Percentiles rank a stretch among this genome's conserved stretches.
Conservation (phyloP, 169 alveolate genomes). For the Amoebophrya sp. region DNA sequence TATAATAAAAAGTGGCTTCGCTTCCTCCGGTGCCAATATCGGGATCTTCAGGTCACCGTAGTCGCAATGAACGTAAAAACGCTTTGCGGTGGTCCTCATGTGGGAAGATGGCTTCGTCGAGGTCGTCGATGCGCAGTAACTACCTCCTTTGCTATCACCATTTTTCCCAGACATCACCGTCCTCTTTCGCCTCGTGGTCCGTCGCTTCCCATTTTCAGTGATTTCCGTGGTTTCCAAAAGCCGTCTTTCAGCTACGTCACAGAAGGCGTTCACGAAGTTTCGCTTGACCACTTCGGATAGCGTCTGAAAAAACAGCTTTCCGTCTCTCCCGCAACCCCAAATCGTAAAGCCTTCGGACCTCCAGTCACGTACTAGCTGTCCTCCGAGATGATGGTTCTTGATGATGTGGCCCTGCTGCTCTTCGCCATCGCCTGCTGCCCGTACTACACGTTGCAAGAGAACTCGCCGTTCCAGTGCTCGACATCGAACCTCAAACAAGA, state of each 20-base stretch:
- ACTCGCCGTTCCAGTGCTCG: too few species aligned
- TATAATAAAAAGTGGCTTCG: not conserved
- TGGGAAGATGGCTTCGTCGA: too few species aligned
- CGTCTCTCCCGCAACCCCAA: not conserved
- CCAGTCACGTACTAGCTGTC: not conserved
- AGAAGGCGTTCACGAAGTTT: not conserved
- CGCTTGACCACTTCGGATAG: not conserved
- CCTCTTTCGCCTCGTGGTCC: not conserved
- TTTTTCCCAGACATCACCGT: not conserved
- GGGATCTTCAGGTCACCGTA: too few species aligned
- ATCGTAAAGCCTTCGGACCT: not conserved
- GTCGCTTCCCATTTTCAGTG: not conserved
- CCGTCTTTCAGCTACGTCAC: not conserved
- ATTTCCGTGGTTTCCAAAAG: not conserved
- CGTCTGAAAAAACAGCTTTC: not conserved
- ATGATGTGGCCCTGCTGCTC: too few species aligned
- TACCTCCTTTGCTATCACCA: not conserved
- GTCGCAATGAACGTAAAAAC: too few species aligned
- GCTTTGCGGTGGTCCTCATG: not conserved
- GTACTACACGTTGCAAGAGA: too few species aligned
- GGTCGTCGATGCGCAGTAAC: too few species aligned
- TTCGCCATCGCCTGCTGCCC: too few species aligned
- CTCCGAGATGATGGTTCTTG: too few species aligned
- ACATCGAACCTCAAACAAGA: too few species aligned
- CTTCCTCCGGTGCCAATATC: not conserved